Conservation (phyloP, 176 grass and related monocot species). For the Chrysopogon serrulatus region DNA sequence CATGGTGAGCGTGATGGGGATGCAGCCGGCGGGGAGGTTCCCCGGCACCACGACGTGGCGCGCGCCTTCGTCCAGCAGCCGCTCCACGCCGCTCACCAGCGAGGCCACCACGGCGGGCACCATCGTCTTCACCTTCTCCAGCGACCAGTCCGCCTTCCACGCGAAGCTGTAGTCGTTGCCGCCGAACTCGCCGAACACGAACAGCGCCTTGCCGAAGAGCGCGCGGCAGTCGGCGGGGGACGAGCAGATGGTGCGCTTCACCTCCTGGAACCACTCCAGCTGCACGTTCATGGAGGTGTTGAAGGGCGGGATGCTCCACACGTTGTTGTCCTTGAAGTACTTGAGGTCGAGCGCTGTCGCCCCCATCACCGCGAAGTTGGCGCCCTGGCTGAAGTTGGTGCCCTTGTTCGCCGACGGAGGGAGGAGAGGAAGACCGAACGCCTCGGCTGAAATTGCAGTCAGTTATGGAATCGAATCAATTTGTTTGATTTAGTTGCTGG, state of each 20-base stretch:
- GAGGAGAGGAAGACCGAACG: constrained; percentile 47
- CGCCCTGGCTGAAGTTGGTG: constrained; percentile 74
- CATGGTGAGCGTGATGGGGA: constrained; percentile 64
- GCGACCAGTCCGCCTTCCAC: constrained; percentile 51
- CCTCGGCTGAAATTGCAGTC: constrained; percentile 42
- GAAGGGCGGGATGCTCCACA: constrained; percentile 55
- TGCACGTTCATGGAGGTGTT: constrained; percentile 70
- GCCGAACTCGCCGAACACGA: constrained; percentile 88
- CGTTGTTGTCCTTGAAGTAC: constrained; percentile 64
- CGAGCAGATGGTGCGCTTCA: constrained; percentile 48
- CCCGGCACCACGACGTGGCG: constrained; percentile 60
- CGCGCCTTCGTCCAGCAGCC: constrained; percentile 54
- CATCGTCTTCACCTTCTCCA: constrained; percentile 47
- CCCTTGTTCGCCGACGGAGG: constrained; percentile 55
- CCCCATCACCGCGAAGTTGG: constrained; percentile 82
- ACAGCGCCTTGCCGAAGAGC: constrained; percentile 55
- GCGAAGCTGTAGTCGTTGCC: constrained; percentile 87
- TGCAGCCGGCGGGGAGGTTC: constrained; percentile 75
- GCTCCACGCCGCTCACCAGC: constrained; percentile 43
- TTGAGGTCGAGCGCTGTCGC: constrained; percentile 66
- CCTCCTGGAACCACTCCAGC: constrained; percentile 67
- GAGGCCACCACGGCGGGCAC: constrained; percentile 53
- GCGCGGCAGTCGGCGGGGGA: constrained; percentile 35
- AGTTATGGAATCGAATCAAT: neutral
- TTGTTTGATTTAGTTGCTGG: neutral